Conservation (phyloP, 495 filamentous ascomycete species). For the Neurospora sp. region DNA sequence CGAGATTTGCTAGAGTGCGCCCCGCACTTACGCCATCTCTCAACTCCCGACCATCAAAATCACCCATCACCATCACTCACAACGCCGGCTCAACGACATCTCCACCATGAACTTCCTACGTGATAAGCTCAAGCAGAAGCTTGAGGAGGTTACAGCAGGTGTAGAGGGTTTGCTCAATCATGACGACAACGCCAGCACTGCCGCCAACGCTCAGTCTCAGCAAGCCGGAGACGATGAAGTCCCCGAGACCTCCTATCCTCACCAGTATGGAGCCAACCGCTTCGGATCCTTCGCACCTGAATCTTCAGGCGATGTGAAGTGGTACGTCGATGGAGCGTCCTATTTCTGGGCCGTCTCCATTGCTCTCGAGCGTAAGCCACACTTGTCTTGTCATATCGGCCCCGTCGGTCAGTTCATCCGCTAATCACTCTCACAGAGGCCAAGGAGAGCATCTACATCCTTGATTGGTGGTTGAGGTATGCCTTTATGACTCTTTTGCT, state of each 20-base stretch:
- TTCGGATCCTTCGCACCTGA: conserved; percentile 82
- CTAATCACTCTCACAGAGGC: conserved; percentile 43
- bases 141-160: not conserved
- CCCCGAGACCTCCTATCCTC: conserved; percentile 4
- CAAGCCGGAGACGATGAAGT: not conserved
- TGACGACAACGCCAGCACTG: not conserved
- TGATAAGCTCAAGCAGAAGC: conserved; percentile 9
- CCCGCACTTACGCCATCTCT: not conserved
- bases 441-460: conserved; percentile 76
- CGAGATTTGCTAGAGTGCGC: not conserved
- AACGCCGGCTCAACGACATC: not conserved
- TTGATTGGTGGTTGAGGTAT: conserved; percentile 82
- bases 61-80: not conserved
- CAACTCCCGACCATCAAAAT: not conserved
- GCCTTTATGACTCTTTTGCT: not conserved
- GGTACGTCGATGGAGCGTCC: conserved; percentile 87
- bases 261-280: conserved; percentile 45
- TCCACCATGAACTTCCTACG: conserved; percentile 10
- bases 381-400: not conserved
- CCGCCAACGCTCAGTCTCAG: not conserved
- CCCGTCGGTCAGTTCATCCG: not conserved
- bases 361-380: conserved; percentile 54
- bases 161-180: not conserved
- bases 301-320: conserved; percentile 83
- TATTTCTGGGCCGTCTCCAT: conserved; percentile 87